Percentiles rank a stretch among this genome's conserved stretches.
Conservation (phyloP, 768 basidiomycete genomes). For the Clavaria fumosa region DNA sequence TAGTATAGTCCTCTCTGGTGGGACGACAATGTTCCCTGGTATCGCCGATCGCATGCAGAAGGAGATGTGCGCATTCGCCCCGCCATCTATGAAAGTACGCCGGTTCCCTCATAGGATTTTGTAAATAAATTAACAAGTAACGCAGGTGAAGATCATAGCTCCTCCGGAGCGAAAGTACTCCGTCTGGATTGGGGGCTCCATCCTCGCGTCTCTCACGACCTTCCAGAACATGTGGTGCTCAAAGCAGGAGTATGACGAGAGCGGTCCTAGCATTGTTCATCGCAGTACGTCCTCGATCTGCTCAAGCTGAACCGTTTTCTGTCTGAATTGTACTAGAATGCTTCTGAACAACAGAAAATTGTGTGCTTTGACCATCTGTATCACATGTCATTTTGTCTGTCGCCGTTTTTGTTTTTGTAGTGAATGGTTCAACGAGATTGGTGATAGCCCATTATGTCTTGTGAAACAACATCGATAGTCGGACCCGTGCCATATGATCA, state of each 20-base stretch:
- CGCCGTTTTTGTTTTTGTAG: no score
- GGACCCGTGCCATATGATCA: no score
- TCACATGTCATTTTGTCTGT: no score
- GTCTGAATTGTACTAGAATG: neutral
- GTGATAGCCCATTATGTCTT: no score
- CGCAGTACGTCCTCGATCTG: constrained; percentile 35
- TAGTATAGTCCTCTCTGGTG: constrained; percentile 79
- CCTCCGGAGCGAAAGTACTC: constrained; percentile 93
- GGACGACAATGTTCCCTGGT: constrained; percentile 93
- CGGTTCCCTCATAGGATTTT: neutral
- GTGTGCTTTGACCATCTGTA: no score
- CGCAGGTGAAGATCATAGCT: constrained; percentile 76
- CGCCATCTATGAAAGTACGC: constrained; percentile 73
- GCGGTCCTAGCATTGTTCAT: constrained; percentile 64
- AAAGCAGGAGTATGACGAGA: constrained; percentile 87
- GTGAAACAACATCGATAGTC: no score
- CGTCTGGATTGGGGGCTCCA: constrained; percentile 87
- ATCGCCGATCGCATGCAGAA: constrained; percentile 94
- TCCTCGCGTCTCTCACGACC: constrained; percentile 77
- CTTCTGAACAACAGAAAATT: no score
- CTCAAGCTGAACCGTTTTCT: neutral
- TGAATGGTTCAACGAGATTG: no score
- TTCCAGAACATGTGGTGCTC: constrained; percentile 97
- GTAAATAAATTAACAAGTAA: constrained; percentile 5
- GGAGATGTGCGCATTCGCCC: constrained; percentile 73